These are phyloP conservation scores for Aspergillus floridensis DNA, from an alignment of 2,329 filamentous ascomycete genomes.

Conservation along the genomic window DNA sequence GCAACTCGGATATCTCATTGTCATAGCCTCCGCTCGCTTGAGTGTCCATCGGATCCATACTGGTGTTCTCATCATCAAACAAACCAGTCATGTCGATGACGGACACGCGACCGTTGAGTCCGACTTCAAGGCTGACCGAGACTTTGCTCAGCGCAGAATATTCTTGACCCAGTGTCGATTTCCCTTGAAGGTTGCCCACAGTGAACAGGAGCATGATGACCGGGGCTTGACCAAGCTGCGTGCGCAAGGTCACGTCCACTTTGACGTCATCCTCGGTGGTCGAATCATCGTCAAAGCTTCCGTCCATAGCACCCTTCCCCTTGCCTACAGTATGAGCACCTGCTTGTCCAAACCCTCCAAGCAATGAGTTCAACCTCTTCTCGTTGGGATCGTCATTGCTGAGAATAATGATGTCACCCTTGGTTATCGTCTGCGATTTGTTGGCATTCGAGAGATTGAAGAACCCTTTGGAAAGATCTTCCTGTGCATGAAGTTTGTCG, in stretches of 20 bases:
- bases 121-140: slow-evolving; percentile 40
- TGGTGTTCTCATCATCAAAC: slow-evolving; percentile 18
- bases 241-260: slow-evolving; percentile 40
- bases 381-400: slow-evolving; percentile 44
- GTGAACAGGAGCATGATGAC: slow-evolving; percentile 40
- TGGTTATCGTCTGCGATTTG: slow-evolving; percentile 13
- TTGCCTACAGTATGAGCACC: not conserved
- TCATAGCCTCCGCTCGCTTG: slow-evolving; percentile 18
- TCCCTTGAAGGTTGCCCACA: slow-evolving; percentile 17
- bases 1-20: slow-evolving; percentile 25
- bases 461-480: slow-evolving; percentile 5
- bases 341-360: slow-evolving; percentile 19
- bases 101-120: slow-evolving; percentile 41
- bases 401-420: slow-evolving; percentile 24
- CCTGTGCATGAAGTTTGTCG: slow-evolving; percentile 6
- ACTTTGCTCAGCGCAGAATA: slow-evolving; percentile 22
- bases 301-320: slow-evolving; percentile 4
- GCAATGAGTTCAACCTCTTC: slow-evolving; percentile 59
- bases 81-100: slow-evolving; percentile 40
- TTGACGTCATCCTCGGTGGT: slow-evolving; percentile 27
- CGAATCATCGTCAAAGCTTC: not conserved
- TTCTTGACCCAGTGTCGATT: slow-evolving; percentile 7
- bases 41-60: slow-evolving; percentile 18
- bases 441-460: slow-evolving; percentile 6
- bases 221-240: slow-evolving; percentile 38